Percentiles rank a stretch among this genome's conserved stretches.
phyloP scores from a whole-genome alignment of 441 rosid species.

The Lepidium campestre region DNA sequence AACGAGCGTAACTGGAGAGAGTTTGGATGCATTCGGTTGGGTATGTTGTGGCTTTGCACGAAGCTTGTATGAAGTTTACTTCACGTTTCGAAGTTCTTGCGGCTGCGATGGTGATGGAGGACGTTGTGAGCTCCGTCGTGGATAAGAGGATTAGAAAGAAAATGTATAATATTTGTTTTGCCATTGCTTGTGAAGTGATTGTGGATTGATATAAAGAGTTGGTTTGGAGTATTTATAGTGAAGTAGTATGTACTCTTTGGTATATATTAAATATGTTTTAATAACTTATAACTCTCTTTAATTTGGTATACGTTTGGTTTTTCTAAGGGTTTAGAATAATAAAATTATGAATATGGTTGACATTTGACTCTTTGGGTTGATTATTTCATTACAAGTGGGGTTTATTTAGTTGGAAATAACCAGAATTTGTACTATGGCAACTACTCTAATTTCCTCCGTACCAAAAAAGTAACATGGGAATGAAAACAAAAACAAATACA shows the following conservation, averaged over 20 bases:
- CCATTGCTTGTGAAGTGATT: constrained; percentile 15
- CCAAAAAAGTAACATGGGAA: background rate
- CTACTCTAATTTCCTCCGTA: background rate
- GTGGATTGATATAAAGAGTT: constrained; percentile 7
- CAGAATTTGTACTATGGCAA: constrained; percentile 4
- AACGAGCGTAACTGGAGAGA: constrained; percentile 41
- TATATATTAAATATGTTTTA: too few species aligned
- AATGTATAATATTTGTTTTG: constrained; percentile 10
- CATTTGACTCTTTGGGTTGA: constrained; percentile 11
- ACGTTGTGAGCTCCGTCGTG: background rate
- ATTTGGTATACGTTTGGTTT: constrained; percentile 4
- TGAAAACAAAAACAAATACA: background rate
- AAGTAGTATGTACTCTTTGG: background rate
- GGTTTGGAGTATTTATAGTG: constrained; percentile 15
- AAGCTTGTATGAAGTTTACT: constrained; percentile 47
- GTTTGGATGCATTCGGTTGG: constrained; percentile 59
- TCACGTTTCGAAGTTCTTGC: constrained; percentile 20
- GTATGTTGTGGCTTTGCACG: constrained; percentile 60
- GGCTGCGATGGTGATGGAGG: background rate
- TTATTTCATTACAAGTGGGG: constrained; percentile 13
- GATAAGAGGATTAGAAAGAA: constrained; percentile 19
- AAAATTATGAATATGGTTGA: background rate
- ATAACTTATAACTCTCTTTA: too few species aligned
- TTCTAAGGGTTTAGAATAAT: constrained; percentile 1
- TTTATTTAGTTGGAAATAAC: constrained; percentile 21